Evolutionary conservation across 2,329 filamentous ascomycete genomes (phyloP), one percentile per base, ranked within the genome.

Genomic region (Claviceps digitariae): DNA sequence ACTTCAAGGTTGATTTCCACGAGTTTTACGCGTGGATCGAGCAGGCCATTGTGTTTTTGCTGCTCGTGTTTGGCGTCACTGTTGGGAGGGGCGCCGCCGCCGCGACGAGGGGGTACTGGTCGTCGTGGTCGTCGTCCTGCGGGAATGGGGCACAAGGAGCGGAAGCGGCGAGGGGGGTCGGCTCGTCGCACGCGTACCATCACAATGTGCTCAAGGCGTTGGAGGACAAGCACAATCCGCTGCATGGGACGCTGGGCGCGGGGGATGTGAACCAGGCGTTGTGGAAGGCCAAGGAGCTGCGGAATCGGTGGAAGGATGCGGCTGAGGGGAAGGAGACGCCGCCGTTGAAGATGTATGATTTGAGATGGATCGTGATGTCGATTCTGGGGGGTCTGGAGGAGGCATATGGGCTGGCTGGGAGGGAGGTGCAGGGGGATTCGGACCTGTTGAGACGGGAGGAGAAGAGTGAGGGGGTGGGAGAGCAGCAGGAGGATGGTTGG

Each of bases 1-100:
- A 87, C 74, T 88, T 88, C 71, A 87, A 88, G 64, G 74, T 88
- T 8, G 85, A 88, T 62, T 89, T 88, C 57, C 82, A 86, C 66
- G 85, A 89, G 62, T 88, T 84, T 65, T 88, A 88, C 68, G 79
- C 81, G 51, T 74, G 86, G 38, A 76, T 88, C 7, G 85, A 89
- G 67, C 79, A 85, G 31, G 83, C 83, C 0, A 72, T 88, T 8
- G 82, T 86, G 1, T 77, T 83, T 48, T 69, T 86, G 1, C 74
- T 86, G n/a, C 74, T 74, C 0, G 76, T 86, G 0, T 84, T 82
- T 55, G 80, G 77, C 8, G 72, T 86, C 5, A 63, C 64, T 0
- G 70, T 87, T 0, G 66, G 71, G 0, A 65, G 44, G 13, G 49
- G 34, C n/a, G 27, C 15, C 29, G 0, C 51, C 29, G 23, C 48